Evolutionary conservation across 768 basidiomycete species (phyloP), one percentile per base, ranked within the genome.

Genomic region (Lactarius sanguifluus): DNA sequence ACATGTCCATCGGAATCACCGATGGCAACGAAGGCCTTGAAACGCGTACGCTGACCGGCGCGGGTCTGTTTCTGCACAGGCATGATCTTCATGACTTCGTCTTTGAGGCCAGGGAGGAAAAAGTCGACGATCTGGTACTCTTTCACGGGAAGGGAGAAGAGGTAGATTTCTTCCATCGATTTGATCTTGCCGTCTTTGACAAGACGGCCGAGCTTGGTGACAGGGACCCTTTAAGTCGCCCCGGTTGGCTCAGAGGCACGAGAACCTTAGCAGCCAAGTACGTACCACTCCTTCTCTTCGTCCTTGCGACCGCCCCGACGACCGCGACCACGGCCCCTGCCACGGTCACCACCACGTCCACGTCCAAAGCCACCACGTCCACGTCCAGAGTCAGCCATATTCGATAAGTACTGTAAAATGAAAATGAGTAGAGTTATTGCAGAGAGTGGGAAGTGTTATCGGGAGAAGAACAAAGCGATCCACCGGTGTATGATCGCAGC

Each of bases 131-230:
- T 97, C 81, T 99, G 97, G 85, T 82, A 98, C 81, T 99, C 97
- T 82, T 98, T 99, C 80, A 99, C 92, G 68, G 96, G 96, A 70
- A 99, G 91, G 32, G 97, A 99, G 89, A 98, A 99, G 76, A 99
- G 95, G 82, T 98, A 99, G 80, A 98, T 98, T 78, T 99, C 97
- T 78, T 99, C 97, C 87, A 99, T 96, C 57, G 95, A 97, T 82
- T 96, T 98, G 83, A 99, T 98, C 83, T 98, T 98, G 73, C 96
- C 96, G 74, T 98, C 97, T 82, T 97, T 98, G 55, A 98, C 96
- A 75, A 99, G 87, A 80, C 97, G 96, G 68, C 97, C 97, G 72
- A 99, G 91, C 79, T 98, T 99, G 78, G 97, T 98, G 80, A 98
- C 96, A 73, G 97, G 96, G 69, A 89, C 88, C 95, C 94, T 95